phyloP scores from a whole-genome alignment of 2,329 filamentous ascomycete genomes.

The Teratosphaeria gauchensis region DNA sequence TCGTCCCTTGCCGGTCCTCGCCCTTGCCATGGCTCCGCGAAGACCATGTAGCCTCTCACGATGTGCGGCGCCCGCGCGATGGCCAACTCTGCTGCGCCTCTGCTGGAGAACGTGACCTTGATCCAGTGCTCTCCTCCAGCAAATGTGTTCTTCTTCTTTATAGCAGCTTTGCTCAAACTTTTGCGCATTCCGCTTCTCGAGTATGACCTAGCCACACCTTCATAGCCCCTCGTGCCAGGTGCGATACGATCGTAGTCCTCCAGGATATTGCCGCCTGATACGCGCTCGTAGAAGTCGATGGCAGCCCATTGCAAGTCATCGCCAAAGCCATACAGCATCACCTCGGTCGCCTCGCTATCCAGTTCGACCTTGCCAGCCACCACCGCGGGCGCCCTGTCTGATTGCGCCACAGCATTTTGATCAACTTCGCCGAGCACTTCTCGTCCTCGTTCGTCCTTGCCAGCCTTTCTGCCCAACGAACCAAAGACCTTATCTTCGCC shows the following conservation, averaged over 20 bases:
- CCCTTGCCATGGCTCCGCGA: slow-evolving; percentile 39
- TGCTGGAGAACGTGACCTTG: slow-evolving; percentile 43
- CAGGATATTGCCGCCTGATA: slow-evolving; percentile 70
- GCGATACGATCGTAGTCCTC: slow-evolving; percentile 88
- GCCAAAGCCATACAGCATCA: slow-evolving; percentile 76
- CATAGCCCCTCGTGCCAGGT: slow-evolving; percentile 59
- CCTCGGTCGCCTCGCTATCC: slow-evolving; percentile 57
- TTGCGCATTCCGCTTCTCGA: slow-evolving; percentile 61
- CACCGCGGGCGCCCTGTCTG: slow-evolving; percentile 11
- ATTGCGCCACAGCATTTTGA: slow-evolving; percentile 7
- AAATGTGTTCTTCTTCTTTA: slow-evolving; percentile 69
- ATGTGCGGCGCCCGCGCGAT: slow-evolving; percentile 38
- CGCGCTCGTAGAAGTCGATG: slow-evolving; percentile 76
- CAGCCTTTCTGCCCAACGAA: slow-evolving; percentile 17
- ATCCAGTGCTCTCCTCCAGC: slow-evolving; percentile 88
- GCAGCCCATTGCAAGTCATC: slow-evolving; percentile 66
- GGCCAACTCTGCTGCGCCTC: slow-evolving; percentile 39
- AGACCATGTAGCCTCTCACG: slow-evolving; percentile 39
- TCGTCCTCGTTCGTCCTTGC: slow-evolving; percentile 14
- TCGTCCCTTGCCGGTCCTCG: slow-evolving; percentile 34
- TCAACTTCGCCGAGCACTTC: slow-evolving; percentile 20
- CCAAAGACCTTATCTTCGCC: slow-evolving; percentile 40
- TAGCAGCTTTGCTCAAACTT: slow-evolving; percentile 60
- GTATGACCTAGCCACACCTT: slow-evolving; percentile 59
- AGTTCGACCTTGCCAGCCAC: slow-evolving; percentile 28